Evolutionary conservation across 495 filamentous ascomycete genomes (phyloP), one percentile per base, ranked within the genome.

Genomic region (Penicillium bialowiezense): DNA sequence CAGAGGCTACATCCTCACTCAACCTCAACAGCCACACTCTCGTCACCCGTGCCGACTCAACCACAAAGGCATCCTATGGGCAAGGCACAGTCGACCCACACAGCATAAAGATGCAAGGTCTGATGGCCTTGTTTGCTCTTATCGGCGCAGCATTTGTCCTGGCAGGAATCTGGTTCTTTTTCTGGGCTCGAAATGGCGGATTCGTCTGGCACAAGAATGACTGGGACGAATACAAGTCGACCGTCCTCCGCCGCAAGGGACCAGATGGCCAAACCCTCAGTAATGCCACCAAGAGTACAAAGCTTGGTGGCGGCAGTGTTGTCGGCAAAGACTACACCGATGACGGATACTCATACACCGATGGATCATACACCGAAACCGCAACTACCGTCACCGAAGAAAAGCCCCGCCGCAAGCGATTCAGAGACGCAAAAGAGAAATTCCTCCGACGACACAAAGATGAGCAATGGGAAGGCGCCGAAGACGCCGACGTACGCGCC

Each of bases 221-320:
- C 68, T 98, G 93, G 93, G 91, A 96, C 1, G 93, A 98, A 55
- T 98, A 98, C 81, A 97, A 97, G 64, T 87, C 87, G 3, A 97
- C 95, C 0, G 95, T 98, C 9, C 72, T 97, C n/a, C 84, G 93
- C 24, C 86, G 92, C 44, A 91, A 89, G 65, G 91, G 90, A 0
- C 89, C 89, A 5, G 89, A 96, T 70, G 91, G 91, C 24, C 86
- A 81, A 32, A 85, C 91, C 2, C 73, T 95, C 2, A 83, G 79
- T 57, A 86, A 86, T 52, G 91, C 88, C 0, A 96, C 90, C 2
- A 81, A 82, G 60, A 86, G 80, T 61, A 96, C 91, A 3, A 76
- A 86, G 41, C 73, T 96, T 0, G 91, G 91, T 7, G 87, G 87
- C 19, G 89, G 86, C 19, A 89, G 85, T 58, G 72, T 91, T 23